Percentiles rank a stretch among this genome's conserved stretches.
Conservation (phyloP, 768 basidiomycete species). For the Lentinula sp. region DNA sequence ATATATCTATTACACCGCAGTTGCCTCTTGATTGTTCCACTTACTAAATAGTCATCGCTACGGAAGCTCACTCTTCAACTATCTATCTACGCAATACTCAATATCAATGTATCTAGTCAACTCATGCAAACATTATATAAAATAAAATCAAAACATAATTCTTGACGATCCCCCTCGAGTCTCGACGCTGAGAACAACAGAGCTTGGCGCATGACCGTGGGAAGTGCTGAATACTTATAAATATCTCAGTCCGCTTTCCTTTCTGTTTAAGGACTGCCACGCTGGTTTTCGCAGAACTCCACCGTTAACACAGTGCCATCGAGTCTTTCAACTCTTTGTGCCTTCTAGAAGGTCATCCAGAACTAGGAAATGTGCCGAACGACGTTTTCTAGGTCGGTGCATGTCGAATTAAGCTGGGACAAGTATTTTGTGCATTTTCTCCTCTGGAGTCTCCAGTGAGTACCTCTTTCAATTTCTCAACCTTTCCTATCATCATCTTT, state of each 20-base stretch:
- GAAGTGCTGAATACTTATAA: not conserved
- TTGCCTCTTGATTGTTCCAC: not conserved
- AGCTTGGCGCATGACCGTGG: not conserved
- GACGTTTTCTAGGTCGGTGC: not conserved
- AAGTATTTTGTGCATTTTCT: not conserved
- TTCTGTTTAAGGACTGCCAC: not conserved
- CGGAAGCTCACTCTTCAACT: not conserved
- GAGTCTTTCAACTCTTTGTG: not conserved
- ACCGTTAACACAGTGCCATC: not conserved
- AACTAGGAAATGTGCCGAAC: not conserved
- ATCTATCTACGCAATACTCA: not conserved
- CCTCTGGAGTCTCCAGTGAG: too few species aligned
- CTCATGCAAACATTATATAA: not conserved
- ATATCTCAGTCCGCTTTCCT: not conserved
- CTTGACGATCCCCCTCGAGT: too few species aligned
- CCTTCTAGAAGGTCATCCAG: not conserved
- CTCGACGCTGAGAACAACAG: too few species aligned
- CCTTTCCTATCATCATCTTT: too few species aligned
- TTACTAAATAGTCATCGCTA: not conserved
- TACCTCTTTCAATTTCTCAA: too few species aligned
- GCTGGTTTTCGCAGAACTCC: not conserved
- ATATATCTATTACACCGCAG: not conserved
- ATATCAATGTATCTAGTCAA: not conserved
- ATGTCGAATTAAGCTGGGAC: not conserved
- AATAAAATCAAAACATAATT: not conserved